Evolutionary conservation across 108 stramenopile species (phyloP).

Genomic region (Thalassiosira profunda): DNA sequence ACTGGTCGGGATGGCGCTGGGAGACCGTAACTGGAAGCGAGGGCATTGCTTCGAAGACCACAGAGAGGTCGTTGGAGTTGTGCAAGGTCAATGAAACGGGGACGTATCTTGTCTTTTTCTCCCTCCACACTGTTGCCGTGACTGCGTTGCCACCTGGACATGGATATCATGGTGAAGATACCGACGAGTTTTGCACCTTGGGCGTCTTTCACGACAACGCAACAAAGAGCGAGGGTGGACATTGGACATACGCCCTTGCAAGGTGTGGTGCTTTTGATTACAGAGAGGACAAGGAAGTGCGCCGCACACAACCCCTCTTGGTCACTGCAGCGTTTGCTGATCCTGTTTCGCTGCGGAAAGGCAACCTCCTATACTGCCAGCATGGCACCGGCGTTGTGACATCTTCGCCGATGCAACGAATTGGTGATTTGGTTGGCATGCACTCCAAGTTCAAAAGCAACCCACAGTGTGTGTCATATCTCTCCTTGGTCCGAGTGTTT

Average conservation of each 20-base stretch:
- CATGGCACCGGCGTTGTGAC: background rate
- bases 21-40: background rate
- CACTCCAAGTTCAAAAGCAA: background rate
- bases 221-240: background rate
- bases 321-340: conserved; percentile 24
- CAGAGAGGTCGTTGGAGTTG: background rate
- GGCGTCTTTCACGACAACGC: conserved; percentile 9
- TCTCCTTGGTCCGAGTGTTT: conserved; percentile 17
- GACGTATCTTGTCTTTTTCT: conserved; percentile 22
- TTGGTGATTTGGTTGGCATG: background rate
- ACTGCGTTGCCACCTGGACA: background rate
- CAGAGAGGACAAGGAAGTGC: conserved; percentile 9
- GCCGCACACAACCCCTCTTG: conserved; percentile 2
- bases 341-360: conserved; percentile 9
- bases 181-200: conserved; percentile 19
- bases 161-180: background rate
- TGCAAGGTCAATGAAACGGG: conserved; percentile 15
- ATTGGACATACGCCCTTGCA: conserved; percentile 21
- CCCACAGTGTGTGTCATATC: background rate
- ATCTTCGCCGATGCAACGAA: background rate
- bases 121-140: conserved; percentile 18
- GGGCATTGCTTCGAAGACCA: background rate
- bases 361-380: conserved; percentile 16
- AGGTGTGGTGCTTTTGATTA: conserved; percentile 32
- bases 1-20: background rate